phyloP scores from a whole-genome alignment of 164 flowering plant genomes.

The Chimonanthus salicifolius region DNA sequence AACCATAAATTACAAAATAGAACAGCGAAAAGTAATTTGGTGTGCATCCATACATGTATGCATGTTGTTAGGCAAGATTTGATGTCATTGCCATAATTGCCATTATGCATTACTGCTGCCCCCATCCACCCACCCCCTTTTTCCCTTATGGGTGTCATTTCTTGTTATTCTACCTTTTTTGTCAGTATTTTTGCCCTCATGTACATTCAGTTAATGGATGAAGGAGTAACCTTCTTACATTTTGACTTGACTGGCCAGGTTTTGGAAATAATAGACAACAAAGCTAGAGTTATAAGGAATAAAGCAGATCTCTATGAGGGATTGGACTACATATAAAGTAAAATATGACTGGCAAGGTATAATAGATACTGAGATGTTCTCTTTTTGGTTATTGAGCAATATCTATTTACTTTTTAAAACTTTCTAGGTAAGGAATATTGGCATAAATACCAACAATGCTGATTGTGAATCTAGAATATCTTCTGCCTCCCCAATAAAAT shows the following conservation, averaged over 20 bases:
- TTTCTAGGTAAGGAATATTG: background rate
- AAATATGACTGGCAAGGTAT: constrained; percentile 16
- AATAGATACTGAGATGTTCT: background rate
- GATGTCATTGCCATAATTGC: background rate
- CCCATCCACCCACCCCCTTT: background rate
- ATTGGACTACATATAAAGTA: constrained; percentile 39
- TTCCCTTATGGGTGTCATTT: background rate
- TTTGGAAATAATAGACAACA: constrained; percentile 54
- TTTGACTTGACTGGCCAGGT: constrained; percentile 35
- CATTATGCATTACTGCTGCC: background rate
- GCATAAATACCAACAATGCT: background rate
- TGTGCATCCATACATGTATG: too few species aligned
- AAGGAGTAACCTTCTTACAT: background rate
- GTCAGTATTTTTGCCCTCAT: background rate
- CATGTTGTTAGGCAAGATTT: too few species aligned
- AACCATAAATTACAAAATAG: too few species aligned
- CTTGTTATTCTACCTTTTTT: background rate
- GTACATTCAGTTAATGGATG: background rate
- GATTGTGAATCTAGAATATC: too few species aligned
- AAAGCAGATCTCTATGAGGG: constrained; percentile 28
- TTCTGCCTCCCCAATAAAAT: too few species aligned
- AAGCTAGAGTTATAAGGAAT: constrained; percentile 55
- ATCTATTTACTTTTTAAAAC: background rate
- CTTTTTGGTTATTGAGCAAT: background rate
- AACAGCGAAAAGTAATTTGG: too few species aligned